Evolutionary conservation across 257 asterid genomes (phyloP).

Genomic region (Lavandula angustifolia): DNA sequence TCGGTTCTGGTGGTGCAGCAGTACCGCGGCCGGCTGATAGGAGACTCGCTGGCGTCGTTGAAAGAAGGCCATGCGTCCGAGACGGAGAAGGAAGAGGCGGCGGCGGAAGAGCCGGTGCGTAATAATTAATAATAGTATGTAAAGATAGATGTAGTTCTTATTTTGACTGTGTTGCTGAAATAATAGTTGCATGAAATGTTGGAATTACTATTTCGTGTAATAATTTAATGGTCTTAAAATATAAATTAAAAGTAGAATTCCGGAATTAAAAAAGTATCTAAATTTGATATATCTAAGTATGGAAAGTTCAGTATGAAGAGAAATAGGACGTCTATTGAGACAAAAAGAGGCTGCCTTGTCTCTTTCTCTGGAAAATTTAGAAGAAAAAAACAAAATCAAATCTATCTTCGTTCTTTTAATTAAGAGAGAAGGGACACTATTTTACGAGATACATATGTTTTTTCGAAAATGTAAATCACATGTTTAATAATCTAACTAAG

Average conservation of each 20-base stretch:
- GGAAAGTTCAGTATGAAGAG: neutral
- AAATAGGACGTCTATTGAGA: constrained; percentile 17
- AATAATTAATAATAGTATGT: neutral
- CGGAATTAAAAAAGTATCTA: neutral
- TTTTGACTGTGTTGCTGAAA: neutral
- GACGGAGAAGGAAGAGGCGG: constrained; percentile 15
- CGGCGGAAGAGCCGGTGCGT: constrained; percentile 1
- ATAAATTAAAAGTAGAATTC: neutral
- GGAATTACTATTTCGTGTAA: neutral
- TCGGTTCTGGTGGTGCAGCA: constrained; percentile 74
- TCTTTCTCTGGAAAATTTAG: neutral
- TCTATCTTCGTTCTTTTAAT: too few species aligned
- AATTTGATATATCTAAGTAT: neutral
- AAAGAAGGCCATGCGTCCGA: constrained; percentile 39
- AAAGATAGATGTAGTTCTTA: too few species aligned
- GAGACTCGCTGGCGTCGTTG: constrained; percentile 43
- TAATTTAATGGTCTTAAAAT: neutral
- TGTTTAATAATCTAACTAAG: too few species aligned
- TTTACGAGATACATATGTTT: too few species aligned
- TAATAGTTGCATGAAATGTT: too few species aligned
- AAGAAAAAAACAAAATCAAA: too few species aligned
- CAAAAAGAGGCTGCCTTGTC: constrained; percentile 3
- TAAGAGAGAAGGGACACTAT: too few species aligned
- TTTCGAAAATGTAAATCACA: too few species aligned
- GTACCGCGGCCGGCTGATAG: constrained; percentile 45